Evolutionary conservation across 1,139 yeast species (phyloP).

Genomic region (Saccharomyces hybrid): DNA sequence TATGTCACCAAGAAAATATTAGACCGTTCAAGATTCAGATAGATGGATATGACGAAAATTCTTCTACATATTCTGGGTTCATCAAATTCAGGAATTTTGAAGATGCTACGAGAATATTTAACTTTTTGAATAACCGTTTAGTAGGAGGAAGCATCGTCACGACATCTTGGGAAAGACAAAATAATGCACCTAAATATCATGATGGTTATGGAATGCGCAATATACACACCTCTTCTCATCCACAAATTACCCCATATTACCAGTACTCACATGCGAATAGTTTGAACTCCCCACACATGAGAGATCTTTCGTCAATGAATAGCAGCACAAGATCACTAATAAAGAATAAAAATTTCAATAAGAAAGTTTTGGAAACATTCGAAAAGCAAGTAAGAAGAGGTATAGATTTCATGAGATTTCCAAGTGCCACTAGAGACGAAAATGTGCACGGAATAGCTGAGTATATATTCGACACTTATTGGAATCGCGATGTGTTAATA

Average conservation of each 20-base stretch:
- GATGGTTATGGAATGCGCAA: background rate
- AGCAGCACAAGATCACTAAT: background rate
- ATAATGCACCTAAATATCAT: background rate
- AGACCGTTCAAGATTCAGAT: slow-evolving; percentile 8
- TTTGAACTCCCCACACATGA: background rate
- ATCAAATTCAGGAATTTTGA: slow-evolving; percentile 20
- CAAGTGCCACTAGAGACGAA: slow-evolving; percentile 30
- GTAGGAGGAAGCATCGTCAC: slow-evolving; percentile 26
- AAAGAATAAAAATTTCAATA: background rate
- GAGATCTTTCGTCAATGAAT: background rate
- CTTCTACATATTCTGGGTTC: slow-evolving; percentile 21
- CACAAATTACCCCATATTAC: background rate
- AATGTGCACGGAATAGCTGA: slow-evolving; percentile 30
- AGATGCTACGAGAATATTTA: slow-evolving; percentile 19
- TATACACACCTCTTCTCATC: background rate
- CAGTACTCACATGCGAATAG: background rate
- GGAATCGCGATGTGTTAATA: slow-evolving; percentile 26
- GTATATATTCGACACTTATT: slow-evolving; percentile 32
- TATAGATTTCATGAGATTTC: slow-evolving; percentile 30
- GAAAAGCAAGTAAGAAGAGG: slow-evolving; percentile 27
- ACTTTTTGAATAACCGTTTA: slow-evolving; percentile 21
- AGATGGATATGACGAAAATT: slow-evolving; percentile 2
- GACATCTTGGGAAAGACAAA: slow-evolving; percentile 18
- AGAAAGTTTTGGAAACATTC: slow-evolving; percentile 17
- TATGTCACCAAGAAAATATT: slow-evolving; percentile 12